Conservation (phyloP, 805 yeast genomes). For the Wickerhamomyces chaumierensis region DNA sequence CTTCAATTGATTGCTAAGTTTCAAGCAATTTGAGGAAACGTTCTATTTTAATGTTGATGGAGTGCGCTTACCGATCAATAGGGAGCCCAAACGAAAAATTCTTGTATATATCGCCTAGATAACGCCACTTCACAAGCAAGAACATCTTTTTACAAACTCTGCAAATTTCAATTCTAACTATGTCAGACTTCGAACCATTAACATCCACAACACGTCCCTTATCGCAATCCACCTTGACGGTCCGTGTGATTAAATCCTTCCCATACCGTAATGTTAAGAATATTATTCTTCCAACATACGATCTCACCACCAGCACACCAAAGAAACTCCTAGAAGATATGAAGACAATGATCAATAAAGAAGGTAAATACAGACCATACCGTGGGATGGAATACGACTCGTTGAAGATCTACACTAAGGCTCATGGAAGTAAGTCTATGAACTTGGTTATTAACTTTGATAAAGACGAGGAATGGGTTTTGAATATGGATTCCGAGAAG, state of each 20-base stretch:
- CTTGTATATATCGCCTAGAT: no score
- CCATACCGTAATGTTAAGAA: slow-evolving; percentile 83
- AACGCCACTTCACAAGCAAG: no score
- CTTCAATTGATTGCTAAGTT: no score
- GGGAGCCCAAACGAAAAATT: no score
- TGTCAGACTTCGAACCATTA: slow-evolving; percentile 45
- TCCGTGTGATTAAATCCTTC: slow-evolving; percentile 83
- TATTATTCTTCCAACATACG: slow-evolving; percentile 54
- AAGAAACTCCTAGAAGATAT: slow-evolving; percentile 46
- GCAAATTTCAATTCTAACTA: no score
- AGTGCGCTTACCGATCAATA: no score
- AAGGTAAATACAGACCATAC: slow-evolving; percentile 72
- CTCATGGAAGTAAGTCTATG: slow-evolving; percentile 90
- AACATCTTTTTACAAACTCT: no score
- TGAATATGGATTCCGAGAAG: slow-evolving; percentile 26
- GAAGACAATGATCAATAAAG: slow-evolving; percentile 32
- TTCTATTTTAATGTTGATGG: no score
- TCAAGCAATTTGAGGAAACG: no score
- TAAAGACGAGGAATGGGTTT: slow-evolving; percentile 67
- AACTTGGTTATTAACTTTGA: slow-evolving; percentile 86
- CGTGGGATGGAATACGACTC: slow-evolving; percentile 66
- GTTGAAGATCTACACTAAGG: slow-evolving; percentile 82
- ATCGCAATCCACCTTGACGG: slow-evolving; percentile 62
- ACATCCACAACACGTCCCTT: slow-evolving; percentile 63
- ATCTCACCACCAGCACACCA: slow-evolving; percentile 61